These are phyloP conservation scores for Cyclaneusma minus DNA, from an alignment of 2,329 filamentous ascomycete species.

Conservation along the genomic window DNA sequence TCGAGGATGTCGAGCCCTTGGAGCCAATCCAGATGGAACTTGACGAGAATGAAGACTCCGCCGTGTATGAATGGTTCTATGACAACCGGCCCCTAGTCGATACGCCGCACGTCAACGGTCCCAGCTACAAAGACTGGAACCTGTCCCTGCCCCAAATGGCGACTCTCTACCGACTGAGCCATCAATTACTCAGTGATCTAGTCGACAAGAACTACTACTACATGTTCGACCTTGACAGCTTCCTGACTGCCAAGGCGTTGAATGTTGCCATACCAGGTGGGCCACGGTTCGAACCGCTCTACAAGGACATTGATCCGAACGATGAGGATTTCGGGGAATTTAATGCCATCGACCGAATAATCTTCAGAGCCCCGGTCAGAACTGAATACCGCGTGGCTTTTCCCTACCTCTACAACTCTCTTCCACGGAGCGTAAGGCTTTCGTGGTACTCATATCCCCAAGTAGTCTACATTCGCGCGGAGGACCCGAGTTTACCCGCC, in stretches of 20 bases:
- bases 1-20: slow-evolving; percentile 92
- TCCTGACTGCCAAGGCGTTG: slow-evolving; percentile 88
- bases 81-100: slow-evolving; percentile 84
- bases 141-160: slow-evolving; percentile 90
- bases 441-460: slow-evolving; percentile 92
- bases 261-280: slow-evolving; percentile 97
- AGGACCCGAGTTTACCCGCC: slow-evolving; percentile 78
- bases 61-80: slow-evolving; percentile 95
- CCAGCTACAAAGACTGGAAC: slow-evolving; percentile 96
- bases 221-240: slow-evolving; percentile 89
- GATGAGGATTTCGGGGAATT: slow-evolving; percentile 99
- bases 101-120: slow-evolving; percentile 85
- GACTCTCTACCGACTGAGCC: slow-evolving; percentile 78
- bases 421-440: slow-evolving; percentile 84
- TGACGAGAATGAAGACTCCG: slow-evolving; percentile 80
- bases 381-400: slow-evolving; percentile 94
- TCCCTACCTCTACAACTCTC: slow-evolving; percentile 89
- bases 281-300: slow-evolving; percentile 88
- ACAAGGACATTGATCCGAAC: slow-evolving; percentile 97
- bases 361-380: slow-evolving; percentile 86
- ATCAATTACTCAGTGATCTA: slow-evolving; percentile 78
- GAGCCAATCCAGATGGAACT: slow-evolving; percentile 98
- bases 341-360: slow-evolving; percentile 98
- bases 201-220: slow-evolving; percentile 97
- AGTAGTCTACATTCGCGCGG: slow-evolving; percentile 74